phyloP scores from a whole-genome alignment of 352 stramenopile species.

The Phytopythium helicoides region DNA sequence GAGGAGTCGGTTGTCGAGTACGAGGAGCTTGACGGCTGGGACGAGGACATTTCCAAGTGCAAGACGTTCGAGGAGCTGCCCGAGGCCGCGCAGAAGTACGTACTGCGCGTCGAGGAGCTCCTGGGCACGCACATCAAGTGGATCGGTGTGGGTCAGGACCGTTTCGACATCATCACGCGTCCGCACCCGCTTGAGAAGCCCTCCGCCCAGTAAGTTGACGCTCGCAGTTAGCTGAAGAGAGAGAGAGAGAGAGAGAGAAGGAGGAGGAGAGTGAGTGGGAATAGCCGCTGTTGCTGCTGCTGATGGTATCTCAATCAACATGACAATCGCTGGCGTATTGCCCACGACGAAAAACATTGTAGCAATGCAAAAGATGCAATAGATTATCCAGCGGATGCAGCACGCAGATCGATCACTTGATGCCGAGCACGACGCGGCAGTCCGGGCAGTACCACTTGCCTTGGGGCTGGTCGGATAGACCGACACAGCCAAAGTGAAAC shows the following conservation, averaged over 20 bases:
- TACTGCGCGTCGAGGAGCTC: slow-evolving; percentile 96
- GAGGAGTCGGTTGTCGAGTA: slow-evolving; percentile 95
- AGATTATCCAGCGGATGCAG: background rate
- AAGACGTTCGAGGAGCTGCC: slow-evolving; percentile 97
- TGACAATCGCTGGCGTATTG: background rate
- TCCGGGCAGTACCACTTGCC: slow-evolving; percentile 85
- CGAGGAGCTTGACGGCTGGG: slow-evolving; percentile 93
- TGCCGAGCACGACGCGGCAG: slow-evolving; percentile 65
- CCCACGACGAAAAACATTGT: too few relatives aligned
- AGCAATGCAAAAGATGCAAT: background rate
- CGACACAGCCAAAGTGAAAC: slow-evolving; percentile 91
- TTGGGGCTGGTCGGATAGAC: slow-evolving; percentile 76
- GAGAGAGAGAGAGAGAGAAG: background rate
- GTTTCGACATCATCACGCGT: slow-evolving; percentile 93
- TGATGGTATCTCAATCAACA: background rate
- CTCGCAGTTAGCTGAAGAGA: background rate
- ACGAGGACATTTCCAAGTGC: slow-evolving; percentile 96
- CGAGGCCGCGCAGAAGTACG: slow-evolving; percentile 93
- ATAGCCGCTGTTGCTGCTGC: too few relatives aligned
- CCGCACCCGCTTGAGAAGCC: slow-evolving; percentile 73
- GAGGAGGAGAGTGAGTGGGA: background rate
- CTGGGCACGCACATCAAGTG: slow-evolving; percentile 96
- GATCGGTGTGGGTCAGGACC: slow-evolving; percentile 97
- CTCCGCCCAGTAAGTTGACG: slow-evolving; percentile 17
- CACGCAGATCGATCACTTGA: slow-evolving; percentile 49